Evolutionary conservation across 768 basidiomycete genomes (phyloP).

Genomic region (Lactarius psammicola): DNA sequence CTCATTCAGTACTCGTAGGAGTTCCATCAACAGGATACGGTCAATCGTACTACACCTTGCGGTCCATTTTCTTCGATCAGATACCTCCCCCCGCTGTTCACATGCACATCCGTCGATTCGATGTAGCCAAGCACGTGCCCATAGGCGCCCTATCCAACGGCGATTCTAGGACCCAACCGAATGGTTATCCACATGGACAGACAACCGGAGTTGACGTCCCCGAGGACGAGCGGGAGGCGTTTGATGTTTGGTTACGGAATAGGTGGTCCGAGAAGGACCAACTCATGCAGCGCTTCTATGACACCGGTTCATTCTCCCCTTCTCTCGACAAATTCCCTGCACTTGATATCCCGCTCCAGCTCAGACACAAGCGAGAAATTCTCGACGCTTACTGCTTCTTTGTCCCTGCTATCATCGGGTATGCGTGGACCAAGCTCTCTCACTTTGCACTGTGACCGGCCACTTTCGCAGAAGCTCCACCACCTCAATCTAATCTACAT

Average conservation of each 20-base stretch:
- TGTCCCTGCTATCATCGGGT: slow-evolving; percentile 52
- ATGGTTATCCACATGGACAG: slow-evolving; percentile 38
- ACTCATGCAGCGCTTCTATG: slow-evolving; percentile 64
- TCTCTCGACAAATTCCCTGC: slow-evolving; percentile 30
- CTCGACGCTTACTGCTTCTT: slow-evolving; percentile 72
- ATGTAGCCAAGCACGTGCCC: slow-evolving; percentile 64
- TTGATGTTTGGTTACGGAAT: slow-evolving; percentile 80
- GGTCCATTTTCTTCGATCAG: slow-evolving; percentile 81
- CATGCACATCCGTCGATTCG: slow-evolving; percentile 80
- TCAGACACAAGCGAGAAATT: slow-evolving; percentile 55
- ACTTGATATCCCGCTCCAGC: slow-evolving; percentile 57
- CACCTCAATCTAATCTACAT: background rate
- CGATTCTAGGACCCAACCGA: slow-evolving; percentile 35
- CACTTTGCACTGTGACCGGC: background rate
- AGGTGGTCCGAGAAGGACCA: slow-evolving; percentile 87
- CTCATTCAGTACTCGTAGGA: slow-evolving; percentile 42
- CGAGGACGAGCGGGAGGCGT: slow-evolving; percentile 42
- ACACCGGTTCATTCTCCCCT: slow-evolving; percentile 46
- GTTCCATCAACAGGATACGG: slow-evolving; percentile 79
- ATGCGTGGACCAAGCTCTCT: slow-evolving; percentile 41
- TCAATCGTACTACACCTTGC: slow-evolving; percentile 85
- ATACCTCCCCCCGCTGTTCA: slow-evolving; percentile 83
- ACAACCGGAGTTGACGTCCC: slow-evolving; percentile 32
- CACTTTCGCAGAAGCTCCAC: background rate
- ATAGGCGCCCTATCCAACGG: slow-evolving; percentile 56